Evolutionary conservation across 2,329 filamentous ascomycete genomes (phyloP), one percentile per base, ranked within the genome.

Genomic region (Colletotrichum tabaci): DNA sequence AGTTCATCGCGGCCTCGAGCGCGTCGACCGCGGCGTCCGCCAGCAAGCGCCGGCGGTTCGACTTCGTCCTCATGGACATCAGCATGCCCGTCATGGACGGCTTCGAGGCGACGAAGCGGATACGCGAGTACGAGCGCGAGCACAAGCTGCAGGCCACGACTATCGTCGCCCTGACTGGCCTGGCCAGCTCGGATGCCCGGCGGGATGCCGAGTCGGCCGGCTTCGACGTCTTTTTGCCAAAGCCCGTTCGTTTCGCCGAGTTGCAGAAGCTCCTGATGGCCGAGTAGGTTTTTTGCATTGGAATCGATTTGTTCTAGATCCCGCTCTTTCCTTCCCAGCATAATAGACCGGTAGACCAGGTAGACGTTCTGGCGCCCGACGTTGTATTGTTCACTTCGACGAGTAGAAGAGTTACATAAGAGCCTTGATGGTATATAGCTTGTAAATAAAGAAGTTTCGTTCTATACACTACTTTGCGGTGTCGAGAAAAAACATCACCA

Each of bases 51-150:
- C 71, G 66, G 3, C 73, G 50, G 2, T 84, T 83, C 49, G 79
- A 81, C 60, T 81, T 78, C 30, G 73, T 84, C 2, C 75, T 84
- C 1, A 84, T 84, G 82, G 88, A 90, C 73, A 84, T 89, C 8
- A 85, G 82, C 77, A 90, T 90, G 88, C 88, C 88, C 0, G 80
- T 89, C 5, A 84, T 90, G 74, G 84, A 89, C 73, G 86, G 86
- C 0, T 79, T 87, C 16, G 84, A 84, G 23, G 82, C 85, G 0
- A 89, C 87, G 10, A 80, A 81, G 12, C 81, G 80, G 65, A 89
- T 89, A 23, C 82, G 87, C 4, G 80, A 82, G 2, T 81, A 86
- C 21, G 87, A 89, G 75, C 79, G 80, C 4, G 81, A 85, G 5
- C 78, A 82, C 13, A 79, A 77, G 1, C 73, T 85, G 3, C 74